Evolutionary conservation across 495 filamentous ascomycete genomes (phyloP), one percentile per base, ranked within the genome.

Genomic region (Durotheca rogersii): DNA sequence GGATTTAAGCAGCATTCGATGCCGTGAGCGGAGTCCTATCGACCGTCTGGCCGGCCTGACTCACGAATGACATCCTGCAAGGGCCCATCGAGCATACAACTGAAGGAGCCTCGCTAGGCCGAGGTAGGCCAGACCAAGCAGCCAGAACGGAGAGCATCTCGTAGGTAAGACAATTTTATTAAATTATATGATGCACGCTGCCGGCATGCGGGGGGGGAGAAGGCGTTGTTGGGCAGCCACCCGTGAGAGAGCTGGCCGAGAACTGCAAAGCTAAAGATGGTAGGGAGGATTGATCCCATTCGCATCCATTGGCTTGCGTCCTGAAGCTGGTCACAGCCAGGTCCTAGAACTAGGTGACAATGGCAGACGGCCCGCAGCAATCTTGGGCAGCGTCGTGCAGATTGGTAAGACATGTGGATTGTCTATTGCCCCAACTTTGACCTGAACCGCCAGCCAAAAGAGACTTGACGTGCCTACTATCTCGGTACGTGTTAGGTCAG

Each of bases 121-220:
- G 6, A 12, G 20, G 35, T 18, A 7, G 17, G 18, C 44, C 25
- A 46, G 34, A 14, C 31, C 41, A 11, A 36, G 16, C n/a, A 12
- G 15, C n/a, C 39, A 27, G 29, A 32, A 20, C 16, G 27, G 27
- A 25, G 38, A 32, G 15, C 35, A 27, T 7, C 9, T 40, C 7
- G 27, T 47, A 41, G 41, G 36, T 47, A 47, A 53, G 42, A 41
- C 43, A 30, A 27, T 29, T 38, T 19, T 18, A 42, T 48, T 19
- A 53, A 16, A 44, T 40, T 39, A 43, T 21, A 41, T 36, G 37
- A 54, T 59, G 50, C 18, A 54, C 50, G 46, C 12, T 25, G 36
- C 36, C 41, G 14, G 29, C n/a, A 40, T 49, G 54, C 53, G 49
- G 49, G 45, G 50, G 45, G 23, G 23, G 49, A 45, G 50, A 41